Conservation (phyloP, 192 early-diverging fungal species). For the Entomortierella parvispora region DNA sequence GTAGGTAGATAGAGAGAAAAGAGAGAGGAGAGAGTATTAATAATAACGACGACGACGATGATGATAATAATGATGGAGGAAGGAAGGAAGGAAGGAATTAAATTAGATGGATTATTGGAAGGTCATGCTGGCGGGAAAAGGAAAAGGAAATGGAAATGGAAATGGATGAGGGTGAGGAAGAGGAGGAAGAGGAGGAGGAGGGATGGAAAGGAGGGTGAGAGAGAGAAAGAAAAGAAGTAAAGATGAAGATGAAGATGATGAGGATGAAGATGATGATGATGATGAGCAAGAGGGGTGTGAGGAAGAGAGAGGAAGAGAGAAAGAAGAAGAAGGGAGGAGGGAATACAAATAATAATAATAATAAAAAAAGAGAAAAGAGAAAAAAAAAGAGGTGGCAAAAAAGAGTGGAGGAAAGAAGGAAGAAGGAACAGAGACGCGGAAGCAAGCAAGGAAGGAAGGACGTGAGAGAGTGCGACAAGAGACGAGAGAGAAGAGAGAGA, state of each 20-base stretch:
- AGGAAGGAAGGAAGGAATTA: too few relatives aligned
- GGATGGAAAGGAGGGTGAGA: neutral
- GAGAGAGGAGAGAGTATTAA: too few relatives aligned
- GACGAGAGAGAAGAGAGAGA: neutral
- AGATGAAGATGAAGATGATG: neutral
- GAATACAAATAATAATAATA: slow-evolving; percentile 7
- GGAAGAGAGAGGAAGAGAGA: neutral
- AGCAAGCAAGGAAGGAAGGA: too few relatives aligned
- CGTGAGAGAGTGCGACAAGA: neutral
- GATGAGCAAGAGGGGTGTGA: neutral
- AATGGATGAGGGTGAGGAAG: neutral
- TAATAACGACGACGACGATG: neutral
- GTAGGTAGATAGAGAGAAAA: too few relatives aligned
- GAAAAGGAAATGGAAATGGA: neutral
- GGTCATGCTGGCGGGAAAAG: too few relatives aligned
- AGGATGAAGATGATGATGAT: neutral
- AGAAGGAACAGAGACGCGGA: too few relatives aligned
- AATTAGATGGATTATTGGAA: too few relatives aligned
- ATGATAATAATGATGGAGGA: slow-evolving; percentile 5
- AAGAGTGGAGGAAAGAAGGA: neutral
- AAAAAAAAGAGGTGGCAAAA: neutral
- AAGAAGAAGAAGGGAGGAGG: neutral
- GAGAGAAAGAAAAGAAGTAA: neutral
- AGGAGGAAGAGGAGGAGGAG: neutral
- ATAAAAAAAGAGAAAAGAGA: slow-evolving; percentile 6